Evolutionary conservation across 768 basidiomycete species (phyloP), one percentile per base, ranked within the genome.

Genomic region (Tylopilus sp.): DNA sequence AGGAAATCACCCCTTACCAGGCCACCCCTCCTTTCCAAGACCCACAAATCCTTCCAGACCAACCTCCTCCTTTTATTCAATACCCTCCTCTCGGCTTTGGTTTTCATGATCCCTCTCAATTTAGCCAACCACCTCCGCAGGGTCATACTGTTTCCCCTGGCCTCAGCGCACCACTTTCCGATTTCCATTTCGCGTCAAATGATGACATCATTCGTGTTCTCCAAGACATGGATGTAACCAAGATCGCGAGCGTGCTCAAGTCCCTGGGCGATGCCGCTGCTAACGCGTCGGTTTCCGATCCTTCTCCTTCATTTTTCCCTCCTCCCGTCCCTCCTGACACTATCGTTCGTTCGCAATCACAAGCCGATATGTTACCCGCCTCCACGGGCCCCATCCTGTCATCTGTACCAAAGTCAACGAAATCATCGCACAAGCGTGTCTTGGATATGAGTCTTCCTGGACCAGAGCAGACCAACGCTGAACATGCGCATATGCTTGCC

Each of bases 201-300:
- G 88, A 91, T 43, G 85, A 88, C 53, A 79, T 91, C 40, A 69
- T 90, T 40, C 86, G 83, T 30, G 82, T 81, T 11, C 68, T 91
- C 44, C 87, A 90, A 63, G 81, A 83, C 43, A 71, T 90, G 53
- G 88, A 91, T 57, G 57, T 70, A 10, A 75, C 83, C 46, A 88
- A 83, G 70, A 79, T 91, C 50, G 79, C 85, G 0, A 77, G 73
- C 48, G 84, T 82, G 11, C 73, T 91, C 51, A 84, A 81, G 64
- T 78, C 79, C 8, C 70, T 88, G 1, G 80, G 80, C 9, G 85
- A 85, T 30, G 80, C 79, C 17, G 75, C 80, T 1, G 71, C 74
- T 11, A 76, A 70, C 51, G 59, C 67, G 4, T 66, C 76, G 18
- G 43, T 54, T 22, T 25, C 54, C 22, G 48, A 50, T 36, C 51